phyloP scores from a whole-genome alignment of 805 yeast genomes.

The Henningerozyma blattae region DNA sequence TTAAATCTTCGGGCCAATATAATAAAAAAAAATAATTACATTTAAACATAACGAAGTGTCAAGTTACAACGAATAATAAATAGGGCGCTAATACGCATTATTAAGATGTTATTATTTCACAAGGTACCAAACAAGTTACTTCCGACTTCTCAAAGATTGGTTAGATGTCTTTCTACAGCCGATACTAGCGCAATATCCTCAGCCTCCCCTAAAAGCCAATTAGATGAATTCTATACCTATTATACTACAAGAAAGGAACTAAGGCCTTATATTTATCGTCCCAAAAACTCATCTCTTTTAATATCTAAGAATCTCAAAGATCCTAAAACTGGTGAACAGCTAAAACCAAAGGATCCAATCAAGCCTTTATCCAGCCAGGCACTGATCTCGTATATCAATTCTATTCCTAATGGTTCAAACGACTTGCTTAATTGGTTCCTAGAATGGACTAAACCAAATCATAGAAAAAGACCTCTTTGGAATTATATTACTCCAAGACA shows the following conservation, averaged over 20 bases:
- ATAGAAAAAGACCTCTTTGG: conserved; percentile 17
- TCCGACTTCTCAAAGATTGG: too few relatives aligned
- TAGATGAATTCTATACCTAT: conserved; percentile 25
- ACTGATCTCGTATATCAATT: conserved; percentile 15
- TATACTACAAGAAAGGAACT: conserved; percentile 23
- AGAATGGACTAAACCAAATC: conserved; percentile 15
- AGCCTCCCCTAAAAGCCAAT: conserved; percentile 12
- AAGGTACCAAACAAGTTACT: too few relatives aligned
- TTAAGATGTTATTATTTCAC: too few relatives aligned
- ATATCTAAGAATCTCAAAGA: conserved; percentile 30
- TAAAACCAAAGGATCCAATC: conserved; percentile 25
- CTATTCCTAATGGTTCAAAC: conserved; percentile 9
- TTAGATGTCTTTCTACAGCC: too few relatives aligned
- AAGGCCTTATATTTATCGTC: conserved; percentile 30
- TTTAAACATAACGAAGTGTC: too few relatives aligned
- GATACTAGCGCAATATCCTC: too few relatives aligned
- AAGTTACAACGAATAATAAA: too few relatives aligned
- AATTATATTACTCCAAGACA: conserved; percentile 14
- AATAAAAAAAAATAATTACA: too few relatives aligned
- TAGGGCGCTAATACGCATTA: too few relatives aligned
- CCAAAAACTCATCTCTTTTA: conserved; percentile 27
- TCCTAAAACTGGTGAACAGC: conserved; percentile 21
- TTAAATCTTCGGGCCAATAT: too few relatives aligned
- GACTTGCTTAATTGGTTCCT: conserved; percentile 16
- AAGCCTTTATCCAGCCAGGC: conserved; percentile 18